Evolutionary conservation across 2,329 filamentous ascomycete genomes (phyloP).

Genomic region (Thyridium curvatum): DNA sequence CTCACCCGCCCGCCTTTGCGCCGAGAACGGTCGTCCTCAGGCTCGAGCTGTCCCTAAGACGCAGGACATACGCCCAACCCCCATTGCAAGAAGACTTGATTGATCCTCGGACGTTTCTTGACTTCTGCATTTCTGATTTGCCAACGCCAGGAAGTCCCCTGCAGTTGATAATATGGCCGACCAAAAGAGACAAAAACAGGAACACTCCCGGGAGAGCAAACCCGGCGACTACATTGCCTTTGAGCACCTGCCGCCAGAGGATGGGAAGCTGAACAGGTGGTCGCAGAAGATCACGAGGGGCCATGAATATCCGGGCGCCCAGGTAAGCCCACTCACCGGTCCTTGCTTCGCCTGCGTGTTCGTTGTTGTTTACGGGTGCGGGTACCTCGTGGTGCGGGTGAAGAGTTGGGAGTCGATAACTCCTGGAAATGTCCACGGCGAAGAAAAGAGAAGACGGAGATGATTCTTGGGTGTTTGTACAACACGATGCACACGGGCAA

Average conservation of each 20-base stretch:
- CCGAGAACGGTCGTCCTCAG: no score
- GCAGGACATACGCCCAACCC: no score
- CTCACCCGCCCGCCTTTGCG: no score
- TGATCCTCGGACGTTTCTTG: no score
- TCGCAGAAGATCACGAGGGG: slow-evolving; percentile 74
- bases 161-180: no score
- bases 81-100: no score
- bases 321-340: slow-evolving; percentile 43
- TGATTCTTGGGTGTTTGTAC: slow-evolving; percentile 1
- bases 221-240: slow-evolving; percentile 50
- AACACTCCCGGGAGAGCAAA: slow-evolving; percentile 26
- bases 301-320: slow-evolving; percentile 88
- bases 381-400: neutral
- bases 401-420: neutral
- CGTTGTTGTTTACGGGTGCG: no score
- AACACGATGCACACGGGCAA: slow-evolving; percentile 9
- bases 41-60: no score
- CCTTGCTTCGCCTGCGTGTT: no score
- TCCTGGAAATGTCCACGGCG: neutral
- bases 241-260: slow-evolving; percentile 37
- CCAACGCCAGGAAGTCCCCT: neutral
- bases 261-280: slow-evolving; percentile 70
- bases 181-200: no score
- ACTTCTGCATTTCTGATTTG: no score
- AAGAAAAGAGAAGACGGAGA: neutral